Evolutionary conservation across 768 basidiomycete genomes (phyloP), one percentile per base, ranked within the genome.

Genomic region (Mycena filopes): DNA sequence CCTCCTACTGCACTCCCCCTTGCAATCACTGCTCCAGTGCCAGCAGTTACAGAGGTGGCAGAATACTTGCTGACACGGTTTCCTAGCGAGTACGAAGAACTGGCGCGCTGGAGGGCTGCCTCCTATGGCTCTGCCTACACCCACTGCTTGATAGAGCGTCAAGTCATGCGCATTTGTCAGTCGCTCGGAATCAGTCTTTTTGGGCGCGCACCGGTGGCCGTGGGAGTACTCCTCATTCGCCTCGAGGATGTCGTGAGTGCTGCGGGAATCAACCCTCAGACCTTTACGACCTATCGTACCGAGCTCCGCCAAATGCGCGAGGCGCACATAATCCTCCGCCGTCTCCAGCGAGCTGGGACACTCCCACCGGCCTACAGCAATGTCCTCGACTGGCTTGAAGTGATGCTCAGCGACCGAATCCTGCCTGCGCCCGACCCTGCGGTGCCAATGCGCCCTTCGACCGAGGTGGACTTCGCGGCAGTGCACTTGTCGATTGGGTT

Each of bases 241-340:
- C n/a, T 58, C 18, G 45, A 58, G 16, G 56, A 58, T 23, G 56
- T 58, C 15, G 56, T 58, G 1, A 23, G n/a, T 18, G 46, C 56
- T 1, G 56, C 56, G 20, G 56, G 46, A 4, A 45, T 58, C 28
- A 58, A 58, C n/a, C 13, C 28, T 26, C 56, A 58, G 23, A 58
- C 56, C 1, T 58, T 46, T 18, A 2, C 31, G 1, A 58, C 56
- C 3, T 48, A 36, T 16, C 56, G 56, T n/a, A 58, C 56, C 5
- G 56, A 58, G 36, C 36, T 58, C 13, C 23, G 45, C 9, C 12
- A 23, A 20, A 38, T 38, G 23, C 47, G 48, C 33, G 33, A 47
- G 16, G 56, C 46, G 10, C 56, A 47, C 20, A 11, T 47, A 5
- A 18, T 58, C 23, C 20, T 58, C 15, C 56, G 56, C 18, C 56